Percentiles rank a stretch among this genome's conserved stretches.
These are phyloP conservation scores for Oidiodendron maius DNA, from an alignment of 495 filamentous ascomycete species.

Conservation along the genomic window DNA sequence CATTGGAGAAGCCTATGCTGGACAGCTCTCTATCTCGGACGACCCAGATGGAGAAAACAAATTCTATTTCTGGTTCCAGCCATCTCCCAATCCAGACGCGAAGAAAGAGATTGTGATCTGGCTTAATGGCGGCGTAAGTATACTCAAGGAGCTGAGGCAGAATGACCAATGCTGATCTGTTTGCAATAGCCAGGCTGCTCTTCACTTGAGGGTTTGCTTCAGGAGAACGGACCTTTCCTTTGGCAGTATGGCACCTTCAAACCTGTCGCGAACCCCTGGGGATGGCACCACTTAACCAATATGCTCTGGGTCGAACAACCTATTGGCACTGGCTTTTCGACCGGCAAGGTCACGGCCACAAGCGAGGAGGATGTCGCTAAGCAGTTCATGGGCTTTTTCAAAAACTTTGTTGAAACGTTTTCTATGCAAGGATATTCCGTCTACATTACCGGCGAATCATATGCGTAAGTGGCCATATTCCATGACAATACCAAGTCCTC, in stretches of 20 bases:
- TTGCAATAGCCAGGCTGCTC: slow-evolving; percentile 54
- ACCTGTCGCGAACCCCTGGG: slow-evolving; percentile 60
- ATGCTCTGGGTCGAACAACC: slow-evolving; percentile 74
- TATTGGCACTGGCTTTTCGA: slow-evolving; percentile 67
- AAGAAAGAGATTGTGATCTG: slow-evolving; percentile 69
- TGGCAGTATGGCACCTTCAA: slow-evolving; percentile 65
- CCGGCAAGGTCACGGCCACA: slow-evolving; percentile 53
- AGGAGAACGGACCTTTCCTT: slow-evolving; percentile 72
- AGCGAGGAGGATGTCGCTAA: slow-evolving; percentile 58
- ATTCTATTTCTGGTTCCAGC: slow-evolving; percentile 79
- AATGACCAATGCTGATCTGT: neutral
- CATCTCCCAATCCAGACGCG: slow-evolving; percentile 46
- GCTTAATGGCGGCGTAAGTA: slow-evolving; percentile 58
- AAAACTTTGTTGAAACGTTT: slow-evolving; percentile 65
- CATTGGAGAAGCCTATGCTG: slow-evolving; percentile 71
- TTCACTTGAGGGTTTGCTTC: slow-evolving; percentile 62
- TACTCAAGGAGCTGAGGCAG: neutral
- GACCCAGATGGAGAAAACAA: slow-evolving; percentile 40
- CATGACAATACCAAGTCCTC: too few species aligned
- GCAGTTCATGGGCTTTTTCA: slow-evolving; percentile 68
- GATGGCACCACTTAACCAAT: slow-evolving; percentile 71
- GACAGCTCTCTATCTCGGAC: slow-evolving; percentile 57
- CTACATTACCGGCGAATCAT: slow-evolving; percentile 65
- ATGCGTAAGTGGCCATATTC: too few species aligned
- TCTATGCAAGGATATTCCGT: slow-evolving; percentile 55